Evolutionary conservation across 495 filamentous ascomycete genomes (phyloP).

Genomic region (Schizothecium vesticola): DNA sequence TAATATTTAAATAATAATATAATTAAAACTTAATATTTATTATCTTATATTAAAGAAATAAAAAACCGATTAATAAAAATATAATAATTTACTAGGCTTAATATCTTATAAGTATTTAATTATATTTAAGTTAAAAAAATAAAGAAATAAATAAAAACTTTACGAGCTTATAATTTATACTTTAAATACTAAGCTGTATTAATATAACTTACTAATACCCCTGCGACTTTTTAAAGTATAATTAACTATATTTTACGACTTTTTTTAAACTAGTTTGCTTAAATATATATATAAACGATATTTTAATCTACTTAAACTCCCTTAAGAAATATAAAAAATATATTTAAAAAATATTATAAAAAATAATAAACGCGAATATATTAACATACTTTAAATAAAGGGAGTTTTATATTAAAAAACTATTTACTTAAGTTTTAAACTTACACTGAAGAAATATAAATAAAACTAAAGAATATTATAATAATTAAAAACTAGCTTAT

Average conservation of each 20-base stretch:
- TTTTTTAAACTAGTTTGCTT: background rate
- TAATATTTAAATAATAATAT: too few species aligned
- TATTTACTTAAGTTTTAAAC: background rate
- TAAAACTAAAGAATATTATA: too few species aligned
- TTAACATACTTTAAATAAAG: background rate
- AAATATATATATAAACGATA: background rate
- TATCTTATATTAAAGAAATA: too few species aligned
- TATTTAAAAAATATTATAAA: background rate
- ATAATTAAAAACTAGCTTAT: too few species aligned
- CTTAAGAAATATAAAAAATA: background rate
- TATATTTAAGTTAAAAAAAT: too few species aligned
- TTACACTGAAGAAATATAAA: too few species aligned
- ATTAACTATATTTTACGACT: background rate
- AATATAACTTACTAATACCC: background rate
- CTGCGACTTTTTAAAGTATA: background rate
- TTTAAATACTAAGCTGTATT: background rate
- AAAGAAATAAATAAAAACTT: background rate
- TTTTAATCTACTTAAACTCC: background rate
- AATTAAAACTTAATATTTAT: too few species aligned
- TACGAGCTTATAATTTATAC: too few species aligned
- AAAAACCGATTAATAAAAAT: too few species aligned
- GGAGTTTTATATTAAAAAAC: background rate
- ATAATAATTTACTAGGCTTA: too few species aligned
- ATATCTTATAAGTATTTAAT: too few species aligned
- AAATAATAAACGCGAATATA: too few species aligned